Percentiles rank a stretch among this genome's conserved stretches.
These are phyloP conservation scores for Citrus maxima DNA, from an alignment of 345 rosid genomes.

Conservation along the genomic window DNA sequence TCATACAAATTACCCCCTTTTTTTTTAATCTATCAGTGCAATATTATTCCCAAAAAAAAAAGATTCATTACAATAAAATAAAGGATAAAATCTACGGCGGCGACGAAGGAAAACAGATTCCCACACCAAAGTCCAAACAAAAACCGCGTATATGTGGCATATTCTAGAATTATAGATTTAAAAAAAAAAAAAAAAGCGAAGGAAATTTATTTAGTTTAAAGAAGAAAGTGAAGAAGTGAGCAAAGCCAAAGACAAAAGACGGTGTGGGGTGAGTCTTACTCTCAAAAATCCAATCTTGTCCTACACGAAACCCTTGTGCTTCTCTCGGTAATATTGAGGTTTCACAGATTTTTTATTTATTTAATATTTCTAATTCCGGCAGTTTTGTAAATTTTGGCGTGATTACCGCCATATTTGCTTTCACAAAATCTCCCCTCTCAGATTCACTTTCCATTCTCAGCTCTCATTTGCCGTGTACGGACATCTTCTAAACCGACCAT, in stretches of 20 bases:
- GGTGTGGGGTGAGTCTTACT: neutral
- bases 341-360: no score
- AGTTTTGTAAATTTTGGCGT: slow-evolving; percentile 10
- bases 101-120: neutral
- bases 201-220: no score
- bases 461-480: slow-evolving; percentile 8
- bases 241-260: neutral
- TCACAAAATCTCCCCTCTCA: neutral
- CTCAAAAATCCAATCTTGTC: slow-evolving; percentile 2
- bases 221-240: neutral
- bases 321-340: slow-evolving; percentile 7
- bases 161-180: neutral
- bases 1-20: no score
- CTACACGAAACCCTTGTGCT: neutral
- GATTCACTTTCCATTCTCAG: slow-evolving; percentile 7
- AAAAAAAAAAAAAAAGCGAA: no score
- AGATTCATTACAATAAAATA: no score
- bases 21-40: no score
- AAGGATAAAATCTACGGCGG: neutral
- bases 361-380: neutral
- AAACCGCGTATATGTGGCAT: neutral
- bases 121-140: neutral
- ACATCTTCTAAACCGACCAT: neutral
- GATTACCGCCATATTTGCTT: slow-evolving; percentile 25
- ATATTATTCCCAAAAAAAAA: no score